A percentile compares a stretch with the other conserved stretches of the same genome.
Conservation (phyloP, 306 rosid species). For the Begonia masoniana region DNA sequence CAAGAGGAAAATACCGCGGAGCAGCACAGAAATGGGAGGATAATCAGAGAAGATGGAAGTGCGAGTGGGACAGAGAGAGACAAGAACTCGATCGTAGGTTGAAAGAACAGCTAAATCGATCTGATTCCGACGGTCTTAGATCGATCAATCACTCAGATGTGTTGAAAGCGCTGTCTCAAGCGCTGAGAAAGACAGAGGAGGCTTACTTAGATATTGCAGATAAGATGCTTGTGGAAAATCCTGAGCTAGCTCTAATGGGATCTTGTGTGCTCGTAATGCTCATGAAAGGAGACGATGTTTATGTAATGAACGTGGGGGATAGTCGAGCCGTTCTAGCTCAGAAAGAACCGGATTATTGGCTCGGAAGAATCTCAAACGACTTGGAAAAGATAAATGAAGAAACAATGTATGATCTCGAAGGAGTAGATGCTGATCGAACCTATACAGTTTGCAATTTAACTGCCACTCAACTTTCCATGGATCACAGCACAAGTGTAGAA, state of each 20-base stretch:
- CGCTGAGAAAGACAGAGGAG: slow-evolving; percentile 82
- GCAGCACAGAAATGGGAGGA: slow-evolving; percentile 72
- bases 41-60: slow-evolving; percentile 83
- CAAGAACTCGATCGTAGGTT: slow-evolving; percentile 74
- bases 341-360: background rate
- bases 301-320: background rate
- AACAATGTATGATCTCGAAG: background rate
- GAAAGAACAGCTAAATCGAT: slow-evolving; percentile 55
- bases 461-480: background rate
- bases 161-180: slow-evolving; percentile 69
- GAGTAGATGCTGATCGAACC: background rate
- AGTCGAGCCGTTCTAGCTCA: background rate
- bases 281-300: background rate
- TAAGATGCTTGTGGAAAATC: slow-evolving; percentile 71
- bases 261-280: background rate
- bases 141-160: slow-evolving; percentile 58
- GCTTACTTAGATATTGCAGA: slow-evolving; percentile 74
- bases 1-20: slow-evolving; percentile 32
- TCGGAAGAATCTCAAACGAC: background rate
- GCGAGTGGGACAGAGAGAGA: slow-evolving; percentile 90
- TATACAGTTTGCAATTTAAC: background rate
- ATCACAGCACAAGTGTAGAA: background rate
- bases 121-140: slow-evolving; percentile 18
- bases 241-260: slow-evolving; percentile 23
- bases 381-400: background rate